phyloP scores from a whole-genome alignment of 2,329 filamentous ascomycete species.

The Fusarium xyrophilum region DNA sequence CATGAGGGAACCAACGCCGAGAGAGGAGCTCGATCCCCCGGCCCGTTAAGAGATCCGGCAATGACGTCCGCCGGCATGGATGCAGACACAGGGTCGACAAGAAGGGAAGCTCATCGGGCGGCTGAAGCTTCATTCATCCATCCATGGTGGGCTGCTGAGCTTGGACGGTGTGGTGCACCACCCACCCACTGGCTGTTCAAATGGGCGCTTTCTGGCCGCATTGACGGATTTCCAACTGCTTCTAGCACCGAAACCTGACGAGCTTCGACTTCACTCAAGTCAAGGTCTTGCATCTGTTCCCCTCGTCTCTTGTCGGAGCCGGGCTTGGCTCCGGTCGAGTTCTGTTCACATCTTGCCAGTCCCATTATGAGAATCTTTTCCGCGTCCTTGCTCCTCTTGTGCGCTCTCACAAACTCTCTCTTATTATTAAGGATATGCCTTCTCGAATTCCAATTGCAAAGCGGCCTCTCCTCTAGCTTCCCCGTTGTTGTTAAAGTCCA shows the following conservation, averaged over 20 bases:
- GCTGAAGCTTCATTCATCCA: conserved; percentile 8
- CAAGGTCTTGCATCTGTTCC: conserved; percentile 37
- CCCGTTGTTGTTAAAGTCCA: conserved; percentile 25
- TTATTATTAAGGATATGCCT: conserved; percentile 37
- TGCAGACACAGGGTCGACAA: conserved; percentile 15
- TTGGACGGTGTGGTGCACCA: conserved; percentile 30
- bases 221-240: conserved; percentile 32
- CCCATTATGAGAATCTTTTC: conserved; percentile 43
- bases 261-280: conserved; percentile 32
- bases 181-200: conserved; percentile 24
- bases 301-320: conserved; percentile 42
- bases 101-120: conserved; percentile 11
- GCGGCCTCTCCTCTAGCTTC: conserved; percentile 33
- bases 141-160: conserved; percentile 9
- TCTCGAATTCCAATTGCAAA: conserved; percentile 30
- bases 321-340: conserved; percentile 43
- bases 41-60: conserved; percentile 31
- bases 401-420: conserved; percentile 37
- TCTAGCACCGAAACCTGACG: conserved; percentile 30
- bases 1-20: conserved; percentile 32
- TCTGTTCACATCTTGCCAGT: conserved; percentile 42
- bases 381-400: conserved; percentile 37
- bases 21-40: conserved; percentile 26
- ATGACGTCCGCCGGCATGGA: conserved; percentile 31
- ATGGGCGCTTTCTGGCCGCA: conserved; percentile 21